These are phyloP conservation scores for Phytophthora rubi DNA, from an alignment of 352 stramenopile genomes.

Conservation along the genomic window DNA sequence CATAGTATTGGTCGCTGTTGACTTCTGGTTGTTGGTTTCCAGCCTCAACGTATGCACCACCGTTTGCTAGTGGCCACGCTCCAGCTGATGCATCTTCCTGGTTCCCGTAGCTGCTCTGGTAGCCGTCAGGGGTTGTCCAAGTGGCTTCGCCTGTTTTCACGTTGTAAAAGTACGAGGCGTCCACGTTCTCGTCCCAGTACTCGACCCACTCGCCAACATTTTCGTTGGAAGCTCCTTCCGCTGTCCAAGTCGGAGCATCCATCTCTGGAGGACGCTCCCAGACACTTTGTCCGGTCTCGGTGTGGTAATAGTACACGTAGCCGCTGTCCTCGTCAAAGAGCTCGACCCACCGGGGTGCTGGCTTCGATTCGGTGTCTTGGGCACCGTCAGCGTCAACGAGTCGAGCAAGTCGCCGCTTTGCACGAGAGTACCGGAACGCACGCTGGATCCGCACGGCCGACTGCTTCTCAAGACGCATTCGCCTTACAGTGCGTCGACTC, in stretches of 20 bases:
- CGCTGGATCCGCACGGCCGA: slow-evolving; percentile 57
- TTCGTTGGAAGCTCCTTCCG: slow-evolving; percentile 16
- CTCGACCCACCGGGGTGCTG: slow-evolving; percentile 56
- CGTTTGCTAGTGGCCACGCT: slow-evolving; percentile 20
- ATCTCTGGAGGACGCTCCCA: slow-evolving; percentile 59
- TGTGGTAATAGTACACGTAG: slow-evolving; percentile 77
- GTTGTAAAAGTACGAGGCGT: slow-evolving; percentile 76
- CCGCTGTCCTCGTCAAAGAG: slow-evolving; percentile 72
- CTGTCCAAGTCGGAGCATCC: slow-evolving; percentile 12
- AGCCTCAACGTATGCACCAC: slow-evolving; percentile 16
- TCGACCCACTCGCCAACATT: slow-evolving; percentile 63
- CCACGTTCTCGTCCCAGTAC: slow-evolving; percentile 78
- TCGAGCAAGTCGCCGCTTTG: slow-evolving; percentile 45
- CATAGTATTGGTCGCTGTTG: slow-evolving; percentile 20
- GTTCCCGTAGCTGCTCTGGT: slow-evolving; percentile 22
- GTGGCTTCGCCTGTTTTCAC: slow-evolving; percentile 66
- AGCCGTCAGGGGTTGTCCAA: slow-evolving; percentile 59
- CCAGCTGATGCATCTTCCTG: slow-evolving; percentile 25
- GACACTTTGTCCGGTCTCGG: slow-evolving; percentile 49
- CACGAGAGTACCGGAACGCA: slow-evolving; percentile 55
- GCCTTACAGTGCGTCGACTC: slow-evolving; percentile 32
- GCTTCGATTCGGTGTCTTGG: slow-evolving; percentile 5
- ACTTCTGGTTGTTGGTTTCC: slow-evolving; percentile 17
- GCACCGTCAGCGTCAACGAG: slow-evolving; percentile 39
- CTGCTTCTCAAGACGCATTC: slow-evolving; percentile 28